Base-by-base conservation (phyloP, 495 filamentous ascomycete species). In the Mytilinidion resinicola region DNA sequence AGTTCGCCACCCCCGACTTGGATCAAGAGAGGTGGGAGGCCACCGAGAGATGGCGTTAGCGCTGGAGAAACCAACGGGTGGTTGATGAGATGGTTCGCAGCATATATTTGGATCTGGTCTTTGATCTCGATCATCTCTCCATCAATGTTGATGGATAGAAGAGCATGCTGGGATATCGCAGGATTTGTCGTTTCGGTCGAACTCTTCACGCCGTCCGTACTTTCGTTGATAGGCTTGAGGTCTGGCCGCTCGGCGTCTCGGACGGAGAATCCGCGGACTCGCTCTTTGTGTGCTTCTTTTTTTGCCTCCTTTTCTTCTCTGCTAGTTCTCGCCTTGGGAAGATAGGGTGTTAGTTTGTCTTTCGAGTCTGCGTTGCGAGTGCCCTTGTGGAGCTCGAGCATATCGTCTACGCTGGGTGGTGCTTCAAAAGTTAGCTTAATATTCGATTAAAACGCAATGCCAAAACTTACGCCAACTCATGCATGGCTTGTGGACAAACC, bases 41-140 rank as follows among this genome's bases (percentile, higher is more conserved):
- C 92, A 48, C 92, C 92, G 1, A 97, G 79, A 1, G 89, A 88
- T 7, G 90, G 82, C 59, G 96, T 89, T 60, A 95, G 74, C 9
- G 89, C 77, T 1, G 92, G 92, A 14, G 91, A 96, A 12, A 96
- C 92, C 2, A 97, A 74, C 0, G 92, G 92, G 67, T 97, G 91
- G 0, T 82, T 79, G 9, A 96, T 72, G 7, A 96, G 73, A 47
- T 91, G 84, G 69, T 97, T 97, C 0, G 90, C 86, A 7, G 91
- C 83, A 70, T 96, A 97, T 78, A 96, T 84, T 72, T 96, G 92
- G 37, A 97, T 93, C 67, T 97, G 92, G 52, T 96, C 92, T 64
- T 87, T 91, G 57, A 96, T 77, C 35, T 84, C 75, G 14, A 95
- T 70, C 0, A 79, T 64, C 44, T 84, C 78, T 17, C 86, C 88